Evolutionary conservation across 345 rosid species (phyloP).

Genomic region (Linum usitatissimum): DNA sequence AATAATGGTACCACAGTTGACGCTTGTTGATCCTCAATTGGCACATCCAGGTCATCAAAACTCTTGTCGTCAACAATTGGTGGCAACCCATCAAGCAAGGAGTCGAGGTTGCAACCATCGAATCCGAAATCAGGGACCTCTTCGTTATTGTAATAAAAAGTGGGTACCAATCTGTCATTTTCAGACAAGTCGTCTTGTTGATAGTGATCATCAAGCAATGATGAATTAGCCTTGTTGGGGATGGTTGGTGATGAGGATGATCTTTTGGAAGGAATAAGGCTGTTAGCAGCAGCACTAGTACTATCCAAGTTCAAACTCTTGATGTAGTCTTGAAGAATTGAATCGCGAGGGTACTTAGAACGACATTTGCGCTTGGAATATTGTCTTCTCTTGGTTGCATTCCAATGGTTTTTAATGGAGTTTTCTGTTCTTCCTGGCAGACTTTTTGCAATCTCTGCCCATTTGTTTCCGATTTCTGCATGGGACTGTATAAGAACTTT

Average conservation of each 20-base stretch:
- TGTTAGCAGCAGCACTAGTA: background rate
- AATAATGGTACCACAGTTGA: background rate
- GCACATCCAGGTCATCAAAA: constrained; percentile 13
- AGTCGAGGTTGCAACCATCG: constrained; percentile 52
- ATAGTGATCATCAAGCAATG: background rate
- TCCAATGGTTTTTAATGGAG: constrained; percentile 99
- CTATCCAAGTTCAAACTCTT: constrained; percentile 58
- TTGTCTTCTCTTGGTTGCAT: constrained; percentile 89
- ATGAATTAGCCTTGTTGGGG: constrained; percentile 5
- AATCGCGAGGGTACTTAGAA: constrained; percentile 56
- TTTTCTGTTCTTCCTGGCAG: constrained; percentile 95
- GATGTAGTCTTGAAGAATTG: constrained; percentile 87
- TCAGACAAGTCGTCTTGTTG: constrained; percentile 2
- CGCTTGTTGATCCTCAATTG: background rate
- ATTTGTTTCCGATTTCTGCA: constrained; percentile 81
- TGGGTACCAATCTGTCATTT: constrained; percentile 38
- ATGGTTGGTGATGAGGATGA: constrained; percentile 11
- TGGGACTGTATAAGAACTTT: constrained; percentile 63
- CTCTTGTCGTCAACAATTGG: constrained; percentile 15
- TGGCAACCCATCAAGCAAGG: constrained; percentile 55
- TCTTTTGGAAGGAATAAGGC: constrained; percentile 8
- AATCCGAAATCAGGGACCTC: constrained; percentile 47
- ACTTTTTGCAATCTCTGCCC: constrained; percentile 95
- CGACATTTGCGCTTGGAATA: constrained; percentile 74
- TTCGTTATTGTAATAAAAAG: constrained; percentile 28